Conservation (phyloP, 2,329 filamentous ascomycete genomes). For the Aspergillus sp. region DNA sequence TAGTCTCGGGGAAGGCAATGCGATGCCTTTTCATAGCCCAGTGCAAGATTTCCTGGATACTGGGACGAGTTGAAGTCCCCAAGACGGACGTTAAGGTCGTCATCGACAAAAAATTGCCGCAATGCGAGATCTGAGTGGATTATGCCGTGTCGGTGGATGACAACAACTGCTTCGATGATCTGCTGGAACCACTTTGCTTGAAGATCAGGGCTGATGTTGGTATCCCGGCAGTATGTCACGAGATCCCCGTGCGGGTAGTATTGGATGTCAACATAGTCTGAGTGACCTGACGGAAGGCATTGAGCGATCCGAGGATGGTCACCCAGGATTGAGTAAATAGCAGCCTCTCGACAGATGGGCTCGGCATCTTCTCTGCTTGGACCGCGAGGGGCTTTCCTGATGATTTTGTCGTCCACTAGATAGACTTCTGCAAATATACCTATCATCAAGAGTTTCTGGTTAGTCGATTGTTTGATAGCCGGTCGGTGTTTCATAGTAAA, state of each 20-base stretch:
- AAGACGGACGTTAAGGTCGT: constrained; percentile 19
- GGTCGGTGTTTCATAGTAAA: neutral
- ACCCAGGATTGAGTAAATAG: neutral
- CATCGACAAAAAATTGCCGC: constrained; percentile 18
- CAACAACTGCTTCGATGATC: constrained; percentile 19
- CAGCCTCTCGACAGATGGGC: neutral
- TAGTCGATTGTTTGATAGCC: neutral
- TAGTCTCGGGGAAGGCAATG: neutral
- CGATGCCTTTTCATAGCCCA: neutral
- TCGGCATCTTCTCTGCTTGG: neutral
- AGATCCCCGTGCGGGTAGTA: neutral
- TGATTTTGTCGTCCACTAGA: constrained; percentile 7
- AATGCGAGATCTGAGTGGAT: constrained; percentile 26
- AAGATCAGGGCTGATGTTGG: constrained; percentile 1
- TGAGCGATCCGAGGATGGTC: neutral
- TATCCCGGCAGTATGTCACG: neutral
- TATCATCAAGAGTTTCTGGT: constrained; percentile 7
- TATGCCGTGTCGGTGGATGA: constrained; percentile 17
- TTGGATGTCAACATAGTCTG: neutral
- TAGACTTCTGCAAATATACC: constrained; percentile 11
- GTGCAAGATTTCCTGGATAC: neutral
- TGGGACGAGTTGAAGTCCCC: constrained; percentile 14
- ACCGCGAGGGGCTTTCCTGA: constrained; percentile 12
- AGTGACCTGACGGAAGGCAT: neutral
- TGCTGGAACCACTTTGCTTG: constrained; percentile 18